These are phyloP conservation scores for Pseudonectria buxi DNA, from an alignment of 2,329 filamentous ascomycete species.

Conservation along the genomic window DNA sequence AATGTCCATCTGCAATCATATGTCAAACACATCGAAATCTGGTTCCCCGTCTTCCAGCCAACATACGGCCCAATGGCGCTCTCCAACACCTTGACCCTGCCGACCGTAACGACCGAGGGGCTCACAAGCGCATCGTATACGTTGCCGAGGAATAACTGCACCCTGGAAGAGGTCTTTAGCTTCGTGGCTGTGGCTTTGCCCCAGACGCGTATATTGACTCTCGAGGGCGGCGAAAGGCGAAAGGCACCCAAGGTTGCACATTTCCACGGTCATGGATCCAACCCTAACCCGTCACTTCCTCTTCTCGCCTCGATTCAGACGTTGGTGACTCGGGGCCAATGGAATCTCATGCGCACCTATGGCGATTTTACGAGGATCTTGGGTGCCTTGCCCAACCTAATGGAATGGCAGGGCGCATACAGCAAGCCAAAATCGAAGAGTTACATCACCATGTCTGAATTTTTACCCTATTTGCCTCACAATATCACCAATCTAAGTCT, in stretches of 20 bases:
- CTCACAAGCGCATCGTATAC: conserved; percentile 53
- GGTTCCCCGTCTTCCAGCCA: conserved; percentile 68
- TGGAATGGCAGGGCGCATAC: conserved; percentile 56
- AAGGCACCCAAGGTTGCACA: conserved; percentile 60
- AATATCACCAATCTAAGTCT: conserved; percentile 59
- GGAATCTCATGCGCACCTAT: conserved; percentile 63
- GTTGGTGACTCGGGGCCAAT: conserved; percentile 67
- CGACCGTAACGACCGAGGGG: conserved; percentile 48
- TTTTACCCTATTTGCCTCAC: conserved; percentile 50
- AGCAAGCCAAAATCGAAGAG: conserved; percentile 69
- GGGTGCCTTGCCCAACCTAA: conserved; percentile 57
- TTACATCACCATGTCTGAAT: conserved; percentile 61
- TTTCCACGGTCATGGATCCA: conserved; percentile 19
- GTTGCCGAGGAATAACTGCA: conserved; percentile 58
- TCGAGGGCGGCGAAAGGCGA: conserved; percentile 71
- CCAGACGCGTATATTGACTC: conserved; percentile 57
- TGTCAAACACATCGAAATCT: conserved; percentile 68
- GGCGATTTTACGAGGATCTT: conserved; percentile 58
- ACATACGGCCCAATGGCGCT: conserved; percentile 38
- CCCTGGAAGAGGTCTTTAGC: conserved; percentile 61
- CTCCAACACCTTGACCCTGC: conserved; percentile 39
- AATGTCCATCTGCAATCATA: conserved; percentile 55
- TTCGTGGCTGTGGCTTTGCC: conserved; percentile 55
- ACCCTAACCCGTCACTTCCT: conserved; percentile 32
- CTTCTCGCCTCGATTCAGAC: conserved; percentile 53